Conservation (phyloP, 306 rosid species). For the Senna tora region DNA sequence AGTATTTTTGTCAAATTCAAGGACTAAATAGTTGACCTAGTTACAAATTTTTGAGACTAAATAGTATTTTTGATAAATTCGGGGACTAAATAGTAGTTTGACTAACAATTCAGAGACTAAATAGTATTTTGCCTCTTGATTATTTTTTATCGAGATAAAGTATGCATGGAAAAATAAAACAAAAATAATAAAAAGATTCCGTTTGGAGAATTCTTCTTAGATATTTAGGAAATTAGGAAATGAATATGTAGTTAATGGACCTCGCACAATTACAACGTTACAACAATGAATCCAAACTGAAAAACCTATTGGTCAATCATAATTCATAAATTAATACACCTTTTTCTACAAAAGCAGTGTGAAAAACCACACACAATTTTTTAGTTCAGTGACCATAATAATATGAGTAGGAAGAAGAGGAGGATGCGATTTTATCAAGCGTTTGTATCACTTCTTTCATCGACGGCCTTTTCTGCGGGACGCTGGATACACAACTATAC, state of each 20-base stretch:
- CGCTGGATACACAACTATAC: constrained; percentile 69
- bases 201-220: neutral
- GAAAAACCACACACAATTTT: constrained; percentile 32
- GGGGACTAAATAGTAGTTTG: too few relatives aligned
- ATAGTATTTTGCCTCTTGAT: too few relatives aligned
- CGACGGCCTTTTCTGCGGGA: constrained; percentile 85
- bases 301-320: constrained; percentile 51
- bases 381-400: constrained; percentile 53
- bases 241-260: constrained; percentile 41
- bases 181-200: too few relatives aligned
- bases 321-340: constrained; percentile 47
- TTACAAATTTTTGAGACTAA: too few relatives aligned
- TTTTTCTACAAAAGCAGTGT: constrained; percentile 54
- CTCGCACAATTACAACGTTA: constrained; percentile 38
- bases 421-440: constrained; percentile 73
- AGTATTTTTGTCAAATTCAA: too few relatives aligned
- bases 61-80: too few relatives aligned
- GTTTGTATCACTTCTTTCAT: constrained; percentile 84
- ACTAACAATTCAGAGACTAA: too few relatives aligned
- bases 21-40: too few relatives aligned
- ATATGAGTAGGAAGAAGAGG: constrained; percentile 52
- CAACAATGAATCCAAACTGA: constrained; percentile 32
- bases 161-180: too few relatives aligned
- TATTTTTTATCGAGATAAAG: too few relatives aligned
- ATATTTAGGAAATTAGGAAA: constrained; percentile 46